Evolutionary conservation across 2,329 filamentous ascomycete species (phyloP), one percentile per base, ranked within the genome.

Genomic region (Penicillium decumbens): DNA sequence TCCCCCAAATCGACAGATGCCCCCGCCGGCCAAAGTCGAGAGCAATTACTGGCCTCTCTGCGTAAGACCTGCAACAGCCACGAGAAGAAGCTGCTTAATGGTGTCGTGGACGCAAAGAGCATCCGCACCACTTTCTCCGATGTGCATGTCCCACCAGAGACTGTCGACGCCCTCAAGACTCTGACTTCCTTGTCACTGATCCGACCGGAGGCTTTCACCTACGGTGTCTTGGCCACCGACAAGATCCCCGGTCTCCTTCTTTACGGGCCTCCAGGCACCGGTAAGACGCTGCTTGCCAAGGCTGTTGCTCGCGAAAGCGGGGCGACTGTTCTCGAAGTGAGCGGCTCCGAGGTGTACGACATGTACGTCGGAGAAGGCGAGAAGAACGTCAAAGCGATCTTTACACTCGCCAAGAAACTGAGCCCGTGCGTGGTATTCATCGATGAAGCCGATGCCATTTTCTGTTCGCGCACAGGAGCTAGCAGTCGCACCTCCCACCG

Each of bases 341-440:
- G 85, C 57, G 92, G 89, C 2, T 90, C 89, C 1, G 89, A 89
- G 57, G 88, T 98, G 60, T 95, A 95, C 69, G 89, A 96, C 67
- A 97, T 95, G 81, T 97, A 89, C 69, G 89, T 97, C 3, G 93
- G 93, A 20, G 90, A 97, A 68, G 88, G 88, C 51, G 93, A 98
- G 74, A 97, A 97, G 78, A 95, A 95, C 65, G 88, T 97, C 46
- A 85, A 87, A 45, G 92, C 92, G 0, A 84, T 97, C 35, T 98
- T 98, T 72, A 87, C 83, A 0, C 77, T 97, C 0, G 93, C 93
- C 3, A 89, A 89, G 72, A 95, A 95, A 69, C 80, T 96, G 6
- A 86, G 87, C 1, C 93, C 93, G 0, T 91, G 91, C 64, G 85
- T 98, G 13, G 88, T 98, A 43, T 97, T 98, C 73, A 89, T 98